Base-by-base conservation (phyloP, 1,284 basidiomycete species). In the Ganoderma sinense region DNA sequence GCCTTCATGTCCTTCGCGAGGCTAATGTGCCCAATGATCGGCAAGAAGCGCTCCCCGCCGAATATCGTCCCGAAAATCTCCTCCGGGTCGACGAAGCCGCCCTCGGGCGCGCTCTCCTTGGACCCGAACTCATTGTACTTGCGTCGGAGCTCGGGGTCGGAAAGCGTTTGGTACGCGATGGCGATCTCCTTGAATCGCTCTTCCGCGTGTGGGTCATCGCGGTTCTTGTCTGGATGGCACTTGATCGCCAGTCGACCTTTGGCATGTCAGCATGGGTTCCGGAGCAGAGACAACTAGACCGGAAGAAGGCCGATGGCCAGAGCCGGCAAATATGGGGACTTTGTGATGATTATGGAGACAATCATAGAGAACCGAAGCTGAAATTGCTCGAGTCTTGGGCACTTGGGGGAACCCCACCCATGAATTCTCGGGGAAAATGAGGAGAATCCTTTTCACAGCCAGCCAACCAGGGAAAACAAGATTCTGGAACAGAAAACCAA, bases 1-100 rank as follows among this genome's bases (percentile, higher is more conserved):
- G 96, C 90, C 84, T 99, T 99, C 98, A 99, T 99, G 77, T 99
- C 97, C 75, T 90, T 90, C 41, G 96, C 97, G 75, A 96, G 84
- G 66, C 92, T 94, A 75, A 95, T 93, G 66, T 91, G 87, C 13
- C 94, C 94, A 74, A 96, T 96, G 77, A 96, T 94, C 2, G 94
- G 91, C 58, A 91, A 81, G 79, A 96, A 97, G 18, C 92, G 84
- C 59, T 95, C 94, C 0, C 95, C 95, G 63, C 95, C 97, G 77
- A 98, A 98, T 78, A 98, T 94, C 31, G 93, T 94, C 1, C 94
- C 91, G 80, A 99, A 99, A 55, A 99, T 94, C 78, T 97, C 96
- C 79, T 94, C 92, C 1, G 92, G 92, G 78, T 94, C 92, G 62
- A 91, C 85, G 69, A 82, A 86, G 2, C 93, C 93, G 56, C 92